These are phyloP conservation scores for Saccharomyces hybrid DNA, from an alignment of 1,139 yeast species.

Conservation along the genomic window DNA sequence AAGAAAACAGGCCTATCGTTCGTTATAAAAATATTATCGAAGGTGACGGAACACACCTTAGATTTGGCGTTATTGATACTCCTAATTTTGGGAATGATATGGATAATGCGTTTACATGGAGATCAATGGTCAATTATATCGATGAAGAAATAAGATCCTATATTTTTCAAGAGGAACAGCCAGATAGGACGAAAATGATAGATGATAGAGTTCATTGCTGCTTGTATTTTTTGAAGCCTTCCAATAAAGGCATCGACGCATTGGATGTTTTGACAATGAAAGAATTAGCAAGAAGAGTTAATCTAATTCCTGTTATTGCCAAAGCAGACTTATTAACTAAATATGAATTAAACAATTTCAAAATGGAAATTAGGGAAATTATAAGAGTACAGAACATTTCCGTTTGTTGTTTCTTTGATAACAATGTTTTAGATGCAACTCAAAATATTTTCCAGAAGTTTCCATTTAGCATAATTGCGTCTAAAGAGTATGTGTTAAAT, in stretches of 20 bases:
- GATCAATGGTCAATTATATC: constrained; percentile 48
- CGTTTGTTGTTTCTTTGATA: constrained; percentile 48
- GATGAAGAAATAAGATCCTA: constrained; percentile 53
- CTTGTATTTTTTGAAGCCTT: constrained; percentile 60
- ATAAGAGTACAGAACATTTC: constrained; percentile 45
- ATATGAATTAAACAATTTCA: constrained; percentile 36
- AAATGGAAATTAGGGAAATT: constrained; percentile 38
- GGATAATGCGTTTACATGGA: constrained; percentile 53
- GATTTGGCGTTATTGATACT: constrained; percentile 54
- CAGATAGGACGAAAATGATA: constrained; percentile 40
- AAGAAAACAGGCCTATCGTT: constrained; percentile 11
- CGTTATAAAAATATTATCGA: constrained; percentile 37
- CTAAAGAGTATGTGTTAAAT: constrained; percentile 34
- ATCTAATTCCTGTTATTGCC: constrained; percentile 67
- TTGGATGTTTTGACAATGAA: constrained; percentile 66
- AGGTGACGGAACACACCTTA: constrained; percentile 46
- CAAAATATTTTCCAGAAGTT: constrained; percentile 28
- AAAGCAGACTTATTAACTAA: constrained; percentile 63
- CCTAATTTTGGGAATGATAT: constrained; percentile 76
- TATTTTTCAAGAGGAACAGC: constrained; percentile 67
- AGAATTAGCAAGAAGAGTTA: constrained; percentile 55
- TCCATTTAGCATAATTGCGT: constrained; percentile 59
- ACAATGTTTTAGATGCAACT: constrained; percentile 27
- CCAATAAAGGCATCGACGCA: constrained; percentile 44
- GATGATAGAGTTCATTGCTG: constrained; percentile 74